Percentiles rank a stretch among this genome's conserved stretches.
Evolutionary conservation across 2,329 filamentous ascomycete genomes (phyloP).

Genomic region (Botryotinia globosa): DNA sequence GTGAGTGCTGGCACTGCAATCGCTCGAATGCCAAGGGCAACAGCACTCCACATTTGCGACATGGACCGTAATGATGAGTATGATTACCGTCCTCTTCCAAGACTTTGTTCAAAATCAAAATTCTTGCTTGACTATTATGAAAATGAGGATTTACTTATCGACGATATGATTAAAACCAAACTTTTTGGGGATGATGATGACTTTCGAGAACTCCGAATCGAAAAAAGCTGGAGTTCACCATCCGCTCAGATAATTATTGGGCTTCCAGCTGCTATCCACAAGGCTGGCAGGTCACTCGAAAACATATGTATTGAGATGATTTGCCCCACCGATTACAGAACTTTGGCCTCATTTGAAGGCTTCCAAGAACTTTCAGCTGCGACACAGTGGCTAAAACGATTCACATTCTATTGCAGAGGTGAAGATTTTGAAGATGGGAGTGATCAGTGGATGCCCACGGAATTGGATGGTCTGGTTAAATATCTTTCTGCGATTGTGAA

Average conservation of each 20-base stretch:
- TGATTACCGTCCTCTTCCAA: not conserved
- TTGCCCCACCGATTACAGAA: not conserved
- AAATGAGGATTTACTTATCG: not conserved
- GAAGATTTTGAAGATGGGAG: not conserved
- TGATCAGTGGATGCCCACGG: not conserved
- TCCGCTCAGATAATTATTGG: not conserved
- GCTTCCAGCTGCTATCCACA: not conserved
- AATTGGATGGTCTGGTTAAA: not conserved
- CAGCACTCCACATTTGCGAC: not conserved
- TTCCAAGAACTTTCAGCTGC: not conserved
- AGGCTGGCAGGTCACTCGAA: not conserved
- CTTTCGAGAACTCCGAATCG: not conserved
- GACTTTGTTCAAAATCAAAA: not conserved
- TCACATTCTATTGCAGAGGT: not conserved
- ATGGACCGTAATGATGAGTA: accelerated
- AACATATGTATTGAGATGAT: not conserved
- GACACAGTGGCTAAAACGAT: not conserved
- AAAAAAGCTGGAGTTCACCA: not conserved
- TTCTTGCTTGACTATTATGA: not conserved
- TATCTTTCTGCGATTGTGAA: not conserved
- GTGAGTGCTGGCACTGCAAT: not conserved
- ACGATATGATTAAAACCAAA: not conserved
- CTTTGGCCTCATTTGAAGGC: not conserved
- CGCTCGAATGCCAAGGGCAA: not conserved
- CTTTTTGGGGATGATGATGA: not conserved